Conservation (phyloP, 805 yeast species). For the Saccharomycopsis javanensis region DNA sequence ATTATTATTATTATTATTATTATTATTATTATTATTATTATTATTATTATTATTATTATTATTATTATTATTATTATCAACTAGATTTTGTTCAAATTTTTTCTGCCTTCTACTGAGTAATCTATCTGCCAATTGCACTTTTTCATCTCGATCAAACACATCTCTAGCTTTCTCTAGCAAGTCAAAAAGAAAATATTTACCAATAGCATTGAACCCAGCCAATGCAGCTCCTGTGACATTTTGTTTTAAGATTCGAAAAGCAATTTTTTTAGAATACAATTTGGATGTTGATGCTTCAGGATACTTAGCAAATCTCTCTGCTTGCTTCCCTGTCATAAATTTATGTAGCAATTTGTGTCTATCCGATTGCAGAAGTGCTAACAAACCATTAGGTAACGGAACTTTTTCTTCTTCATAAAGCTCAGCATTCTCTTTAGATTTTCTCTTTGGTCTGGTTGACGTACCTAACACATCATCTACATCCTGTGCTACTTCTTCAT, state of each 20-base stretch:
- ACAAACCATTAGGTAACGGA: constrained; percentile 6
- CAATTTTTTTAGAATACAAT: constrained; percentile 15
- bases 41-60: neutral
- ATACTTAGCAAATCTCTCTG: constrained; percentile 15
- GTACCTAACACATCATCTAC: constrained; percentile 1
- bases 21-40: neutral
- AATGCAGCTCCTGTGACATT: constrained; percentile 12
- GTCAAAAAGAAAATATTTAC: constrained; percentile 17
- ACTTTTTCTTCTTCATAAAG: neutral
- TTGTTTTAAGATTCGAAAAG: constrained; percentile 11
- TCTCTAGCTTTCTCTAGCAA: constrained; percentile 18
- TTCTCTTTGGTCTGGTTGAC: neutral
- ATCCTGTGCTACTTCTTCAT: neutral
- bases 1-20: too few species aligned
- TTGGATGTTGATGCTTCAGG: constrained; percentile 14
- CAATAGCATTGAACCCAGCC: constrained; percentile 17
- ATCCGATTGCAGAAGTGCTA: constrained; percentile 15
- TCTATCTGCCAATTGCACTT: constrained; percentile 9
- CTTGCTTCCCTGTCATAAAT: constrained; percentile 9
- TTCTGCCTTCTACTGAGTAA: constrained; percentile 5
- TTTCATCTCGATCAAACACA: constrained; percentile 13
- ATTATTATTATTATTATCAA: neutral
- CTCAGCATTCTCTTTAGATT: neutral
- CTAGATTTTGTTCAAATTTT: constrained; percentile 10
- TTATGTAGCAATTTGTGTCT: constrained; percentile 18